Evolutionary conservation across 805 yeast genomes (phyloP), one percentile per base, ranked within the genome.

Genomic region (Yarrowia sp.): DNA sequence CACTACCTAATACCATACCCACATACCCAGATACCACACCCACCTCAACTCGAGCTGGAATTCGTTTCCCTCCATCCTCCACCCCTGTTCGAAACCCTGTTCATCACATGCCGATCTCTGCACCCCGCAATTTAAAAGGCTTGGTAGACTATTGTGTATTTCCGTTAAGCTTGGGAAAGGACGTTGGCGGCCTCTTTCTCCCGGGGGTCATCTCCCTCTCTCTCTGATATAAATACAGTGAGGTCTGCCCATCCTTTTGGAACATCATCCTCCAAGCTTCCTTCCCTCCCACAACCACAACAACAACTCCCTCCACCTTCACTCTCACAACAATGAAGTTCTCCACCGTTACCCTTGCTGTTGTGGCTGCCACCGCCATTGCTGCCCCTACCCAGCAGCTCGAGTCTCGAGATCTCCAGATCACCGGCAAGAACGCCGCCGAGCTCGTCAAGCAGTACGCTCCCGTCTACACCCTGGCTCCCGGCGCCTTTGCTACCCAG

Each of bases 1-100:
- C 19, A 19, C 19, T 19, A 19, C 7, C 32, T 5, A 5, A 26
- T 26, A 26, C 32, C 32, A 26, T 5, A 26, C 32, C 32, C 32
- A 26, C 32, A 19, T 19, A 19, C 19, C 7, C 32, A 26, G 32
- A 26, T 26, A 26, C 32, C 32, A 26, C 32, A 26, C 32, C 32
- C 32, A 26, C 32, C 32, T 19, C 19, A 19, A 19, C 19, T 19
- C 19, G 19, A 36, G 10, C 38, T 10, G 38, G 10, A 36, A 36
- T 10, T 36, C 38, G 38, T 10, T 36, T 36, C 19, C 12, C 32
- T 5, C 40, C 38, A 16, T 5, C 56, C 56, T 43, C 64, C 48
- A 56, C 64, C 64, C 64, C 64, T 56, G 64, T 56, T 26, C 49
- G 49, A 56, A 56, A 56, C 64, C 64, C 64, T 56, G 64, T 43